Evolutionary conservation across 768 basidiomycete species (phyloP).

Genomic region (Tephrocybe sp.): DNA sequence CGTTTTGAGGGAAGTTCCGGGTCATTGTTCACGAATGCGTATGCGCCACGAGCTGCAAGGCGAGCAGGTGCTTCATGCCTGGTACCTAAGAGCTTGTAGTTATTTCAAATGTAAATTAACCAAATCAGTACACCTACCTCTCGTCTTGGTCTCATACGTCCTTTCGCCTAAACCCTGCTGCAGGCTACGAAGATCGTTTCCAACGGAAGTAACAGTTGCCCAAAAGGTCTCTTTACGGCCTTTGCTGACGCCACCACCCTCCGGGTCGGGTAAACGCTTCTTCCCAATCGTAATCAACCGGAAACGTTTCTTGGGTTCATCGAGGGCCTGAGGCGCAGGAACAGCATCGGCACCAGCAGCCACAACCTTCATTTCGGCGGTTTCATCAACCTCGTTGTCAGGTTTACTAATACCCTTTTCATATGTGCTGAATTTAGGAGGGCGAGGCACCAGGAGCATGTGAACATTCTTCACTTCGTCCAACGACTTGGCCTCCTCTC

Average conservation of each 20-base stretch:
- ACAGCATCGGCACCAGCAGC: conserved; percentile 48
- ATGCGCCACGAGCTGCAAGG: conserved; percentile 57
- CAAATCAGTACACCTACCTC: conserved; percentile 33
- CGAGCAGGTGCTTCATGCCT: conserved; percentile 53
- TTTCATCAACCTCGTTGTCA: conserved; percentile 23
- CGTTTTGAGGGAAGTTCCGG: conserved; percentile 42
- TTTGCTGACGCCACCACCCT: conserved; percentile 21
- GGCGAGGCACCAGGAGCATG: conserved; percentile 59
- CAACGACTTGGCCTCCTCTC: conserved; percentile 50
- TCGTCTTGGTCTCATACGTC: conserved; percentile 62
- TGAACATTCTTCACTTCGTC: conserved; percentile 60
- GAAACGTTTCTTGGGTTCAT: conserved; percentile 42
- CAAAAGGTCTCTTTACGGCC: conserved; percentile 52
- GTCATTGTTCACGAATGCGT: conserved; percentile 56
- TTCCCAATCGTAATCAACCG: conserved; percentile 56
- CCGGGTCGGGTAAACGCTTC: conserved; percentile 56
- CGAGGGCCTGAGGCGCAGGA: conserved; percentile 35
- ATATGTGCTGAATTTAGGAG: conserved; percentile 39
- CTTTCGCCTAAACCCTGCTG: conserved; percentile 50
- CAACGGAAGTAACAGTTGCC: conserved; percentile 49
- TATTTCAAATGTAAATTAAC: neutral
- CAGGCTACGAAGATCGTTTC: conserved; percentile 47
- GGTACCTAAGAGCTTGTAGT: conserved; percentile 31
- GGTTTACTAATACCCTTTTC: conserved; percentile 11
- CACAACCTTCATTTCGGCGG: conserved; percentile 43